phyloP scores from a whole-genome alignment of 1,139 yeast genomes.

The Saccharomycopsis hybrid region DNA sequence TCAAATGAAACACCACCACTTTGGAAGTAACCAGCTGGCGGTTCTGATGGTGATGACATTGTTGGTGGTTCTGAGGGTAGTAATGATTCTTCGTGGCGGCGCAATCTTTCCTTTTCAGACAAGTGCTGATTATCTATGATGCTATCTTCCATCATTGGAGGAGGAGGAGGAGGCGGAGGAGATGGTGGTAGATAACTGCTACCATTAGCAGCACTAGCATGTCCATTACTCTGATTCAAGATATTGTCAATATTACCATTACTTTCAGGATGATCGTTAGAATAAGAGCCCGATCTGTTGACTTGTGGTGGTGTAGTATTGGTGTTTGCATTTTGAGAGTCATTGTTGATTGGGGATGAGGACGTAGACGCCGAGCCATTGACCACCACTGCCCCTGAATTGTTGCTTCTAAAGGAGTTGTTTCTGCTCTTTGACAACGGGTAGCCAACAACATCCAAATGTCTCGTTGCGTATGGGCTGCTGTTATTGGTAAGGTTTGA shows the following conservation, averaged over 20 bases:
- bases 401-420: not conserved
- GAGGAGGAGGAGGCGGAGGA: slow-evolving; percentile 9
- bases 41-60: not conserved
- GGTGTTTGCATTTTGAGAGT: not conserved
- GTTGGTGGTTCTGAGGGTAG: slow-evolving; percentile 55
- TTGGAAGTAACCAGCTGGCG: too few relatives aligned
- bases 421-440: not conserved
- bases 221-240: not conserved
- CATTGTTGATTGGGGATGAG: not conserved
- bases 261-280: not conserved
- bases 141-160: slow-evolving; percentile 23
- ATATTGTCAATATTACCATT: not conserved
- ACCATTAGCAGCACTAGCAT: not conserved
- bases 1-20: too few relatives aligned
- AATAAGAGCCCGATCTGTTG: not conserved
- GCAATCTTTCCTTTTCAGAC: slow-evolving; percentile 48
- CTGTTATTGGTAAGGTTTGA: not conserved
- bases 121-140: slow-evolving; percentile 13
- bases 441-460: not conserved
- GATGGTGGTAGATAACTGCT: not conserved
- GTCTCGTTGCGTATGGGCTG: not conserved
- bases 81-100: slow-evolving; percentile 48
- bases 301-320: not conserved
- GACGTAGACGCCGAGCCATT: not conserved
- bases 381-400: not conserved